phyloP scores from a whole-genome alignment of 164 flowering plant genomes.

The Akebia trifoliata region DNA sequence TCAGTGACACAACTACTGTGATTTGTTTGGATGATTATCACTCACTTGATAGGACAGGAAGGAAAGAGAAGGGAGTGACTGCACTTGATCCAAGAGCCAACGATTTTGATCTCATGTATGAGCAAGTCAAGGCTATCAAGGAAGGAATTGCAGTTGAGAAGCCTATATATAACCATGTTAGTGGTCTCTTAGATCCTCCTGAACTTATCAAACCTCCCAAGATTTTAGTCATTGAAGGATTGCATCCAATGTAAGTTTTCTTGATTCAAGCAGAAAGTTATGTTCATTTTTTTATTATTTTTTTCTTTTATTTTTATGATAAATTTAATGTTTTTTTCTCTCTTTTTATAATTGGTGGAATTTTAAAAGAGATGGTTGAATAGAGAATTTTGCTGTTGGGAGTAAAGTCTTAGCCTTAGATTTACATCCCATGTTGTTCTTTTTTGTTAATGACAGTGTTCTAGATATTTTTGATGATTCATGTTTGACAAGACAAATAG shows the following conservation, averaged over 20 bases:
- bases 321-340: no score
- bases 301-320: no score
- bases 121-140: constrained; percentile 88
- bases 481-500: no score
- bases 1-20: constrained; percentile 91
- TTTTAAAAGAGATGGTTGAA: no score
- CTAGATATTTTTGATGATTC: no score
- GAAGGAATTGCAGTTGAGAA: constrained; percentile 75
- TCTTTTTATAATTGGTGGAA: no score
- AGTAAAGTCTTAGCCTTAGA: no score
- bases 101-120: constrained; percentile 91
- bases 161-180: constrained; percentile 91
- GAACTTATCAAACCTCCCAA: constrained; percentile 89
- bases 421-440: no score
- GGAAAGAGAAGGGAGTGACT: constrained; percentile 89
- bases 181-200: constrained; percentile 88
- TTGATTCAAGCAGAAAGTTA: no score
- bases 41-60: constrained; percentile 84
- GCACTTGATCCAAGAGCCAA: constrained; percentile 97
- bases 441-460: no score
- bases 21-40: constrained; percentile 97
- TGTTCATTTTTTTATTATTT: no score
- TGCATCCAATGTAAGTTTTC: constrained; percentile 87
- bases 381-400: no score
- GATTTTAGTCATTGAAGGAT: constrained; percentile 91